Conservation (phyloP, 2,329 filamentous ascomycete species). For the Aspergillus puulaauensis region DNA sequence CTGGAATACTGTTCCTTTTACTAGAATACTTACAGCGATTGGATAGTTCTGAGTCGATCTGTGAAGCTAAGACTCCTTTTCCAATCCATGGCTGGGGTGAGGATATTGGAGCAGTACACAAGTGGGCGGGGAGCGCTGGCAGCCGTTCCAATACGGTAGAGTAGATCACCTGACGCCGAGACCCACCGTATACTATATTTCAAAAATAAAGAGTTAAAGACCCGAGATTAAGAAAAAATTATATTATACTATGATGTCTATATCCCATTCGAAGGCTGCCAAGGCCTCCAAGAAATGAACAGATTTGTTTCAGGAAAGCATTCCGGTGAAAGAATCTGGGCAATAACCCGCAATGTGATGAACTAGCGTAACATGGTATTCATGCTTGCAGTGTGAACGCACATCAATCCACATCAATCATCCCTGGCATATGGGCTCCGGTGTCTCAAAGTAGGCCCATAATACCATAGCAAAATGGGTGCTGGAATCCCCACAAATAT, state of each 20-base stretch:
- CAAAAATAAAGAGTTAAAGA: no score
- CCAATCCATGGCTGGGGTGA: slow-evolving; percentile 41
- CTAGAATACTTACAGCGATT: slow-evolving; percentile 55
- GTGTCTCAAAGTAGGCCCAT: neutral
- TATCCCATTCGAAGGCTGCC: no score
- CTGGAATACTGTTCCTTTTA: neutral
- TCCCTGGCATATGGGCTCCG: neutral
- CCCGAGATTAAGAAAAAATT: no score
- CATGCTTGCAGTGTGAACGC: no score
- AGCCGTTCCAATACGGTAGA: neutral
- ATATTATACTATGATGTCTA: no score
- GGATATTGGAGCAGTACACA: neutral
- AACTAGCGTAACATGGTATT: no score
- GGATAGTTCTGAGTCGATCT: slow-evolving; percentile 63
- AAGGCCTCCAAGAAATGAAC: no score
- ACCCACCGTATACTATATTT: no score
- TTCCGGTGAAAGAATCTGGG: no score
- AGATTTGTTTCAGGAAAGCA: no score
- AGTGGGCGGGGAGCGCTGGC: neutral
- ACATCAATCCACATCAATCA: no score
- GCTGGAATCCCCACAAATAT: neutral
- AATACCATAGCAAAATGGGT: neutral
- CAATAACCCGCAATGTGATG: no score
- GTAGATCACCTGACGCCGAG: neutral
- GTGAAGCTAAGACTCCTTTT: slow-evolving; percentile 55